Percentiles rank a stretch among this genome's conserved stretches.
These are phyloP conservation scores for Mycena sp. DNA, from an alignment of 1,284 basidiomycete species.

Conservation along the genomic window DNA sequence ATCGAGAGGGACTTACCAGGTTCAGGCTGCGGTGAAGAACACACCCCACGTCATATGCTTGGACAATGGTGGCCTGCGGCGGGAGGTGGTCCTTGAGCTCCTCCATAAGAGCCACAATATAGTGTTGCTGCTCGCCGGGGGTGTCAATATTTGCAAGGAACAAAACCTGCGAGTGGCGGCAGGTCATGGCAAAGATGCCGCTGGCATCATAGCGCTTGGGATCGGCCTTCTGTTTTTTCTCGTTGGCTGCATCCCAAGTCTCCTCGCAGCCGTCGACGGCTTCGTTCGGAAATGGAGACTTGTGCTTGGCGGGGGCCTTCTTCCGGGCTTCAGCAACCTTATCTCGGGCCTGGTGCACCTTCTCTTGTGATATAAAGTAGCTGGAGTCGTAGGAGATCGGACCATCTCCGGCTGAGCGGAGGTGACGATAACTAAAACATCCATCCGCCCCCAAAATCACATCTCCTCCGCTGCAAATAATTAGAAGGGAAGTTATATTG, in stretches of 20 bases:
- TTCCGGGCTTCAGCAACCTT: background rate
- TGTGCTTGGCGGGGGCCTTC: background rate
- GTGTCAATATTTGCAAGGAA: conserved; percentile 54
- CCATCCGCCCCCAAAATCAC: conserved; percentile 10
- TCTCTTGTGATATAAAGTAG: conserved; percentile 4
- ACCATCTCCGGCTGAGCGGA: conserved; percentile 11
- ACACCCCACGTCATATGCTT: conserved; percentile 54
- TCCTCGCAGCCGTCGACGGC: conserved; percentile 47
- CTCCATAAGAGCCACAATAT: conserved; percentile 48
- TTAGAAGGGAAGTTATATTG: no score
- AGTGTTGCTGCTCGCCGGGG: conserved; percentile 55
- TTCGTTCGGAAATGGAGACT: background rate
- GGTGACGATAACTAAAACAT: conserved; percentile 24
- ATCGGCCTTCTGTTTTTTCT: conserved; percentile 44
- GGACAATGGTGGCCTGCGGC: conserved; percentile 43
- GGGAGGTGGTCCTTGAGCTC: conserved; percentile 46
- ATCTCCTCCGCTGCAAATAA: background rate
- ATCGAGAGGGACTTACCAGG: conserved; percentile 39
- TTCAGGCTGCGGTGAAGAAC: conserved; percentile 47
- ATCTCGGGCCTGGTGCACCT: background rate
- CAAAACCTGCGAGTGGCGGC: conserved; percentile 34
- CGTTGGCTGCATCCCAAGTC: conserved; percentile 49
- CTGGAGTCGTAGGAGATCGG: conserved; percentile 8
- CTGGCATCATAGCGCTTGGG: conserved; percentile 45
- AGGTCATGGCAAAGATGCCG: conserved; percentile 49